phyloP scores from a whole-genome alignment of 495 filamentous ascomycete genomes.

The Talaromyces stipitatus region DNA sequence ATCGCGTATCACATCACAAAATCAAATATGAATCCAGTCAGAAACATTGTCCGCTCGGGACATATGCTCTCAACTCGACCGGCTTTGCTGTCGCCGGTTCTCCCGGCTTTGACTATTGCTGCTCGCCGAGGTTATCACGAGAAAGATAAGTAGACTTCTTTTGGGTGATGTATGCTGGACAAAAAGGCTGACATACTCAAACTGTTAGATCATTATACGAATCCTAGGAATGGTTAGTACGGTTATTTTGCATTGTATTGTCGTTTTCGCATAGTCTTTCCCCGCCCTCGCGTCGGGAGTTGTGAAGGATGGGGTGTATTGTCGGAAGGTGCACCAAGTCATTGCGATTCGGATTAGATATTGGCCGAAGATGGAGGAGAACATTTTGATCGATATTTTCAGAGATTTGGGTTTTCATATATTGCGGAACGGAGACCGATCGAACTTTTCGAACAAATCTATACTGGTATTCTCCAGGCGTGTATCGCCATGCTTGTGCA shows the following conservation, averaged over 20 bases:
- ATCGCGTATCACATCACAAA: neutral
- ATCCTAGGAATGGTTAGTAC: constrained; percentile 60
- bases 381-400: neutral
- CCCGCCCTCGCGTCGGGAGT: neutral
- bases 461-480: neutral
- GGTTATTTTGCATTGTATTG: neutral
- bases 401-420: neutral
- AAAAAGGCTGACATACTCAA: constrained; percentile 24
- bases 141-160: constrained; percentile 48
- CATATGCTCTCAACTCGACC: constrained; percentile 3
- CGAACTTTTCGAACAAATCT: neutral
- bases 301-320: neutral
- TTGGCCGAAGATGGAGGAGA: too few species aligned
- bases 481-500: neutral
- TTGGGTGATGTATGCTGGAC: constrained; percentile 15
- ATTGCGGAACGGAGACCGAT: neutral
- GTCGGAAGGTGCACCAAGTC: neutral
- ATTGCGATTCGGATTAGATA: neutral
- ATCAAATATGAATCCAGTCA: constrained; percentile 6
- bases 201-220: constrained; percentile 90
- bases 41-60: constrained; percentile 1
- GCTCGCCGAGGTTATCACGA: constrained; percentile 48
- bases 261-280: neutral
- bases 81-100: constrained; percentile 3
- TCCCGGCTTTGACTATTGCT: neutral